Percentiles rank a stretch among this genome's conserved stretches.
These are phyloP conservation scores for Elsinoe necatrix DNA, from an alignment of 2,329 filamentous ascomycete species.

Conservation along the genomic window DNA sequence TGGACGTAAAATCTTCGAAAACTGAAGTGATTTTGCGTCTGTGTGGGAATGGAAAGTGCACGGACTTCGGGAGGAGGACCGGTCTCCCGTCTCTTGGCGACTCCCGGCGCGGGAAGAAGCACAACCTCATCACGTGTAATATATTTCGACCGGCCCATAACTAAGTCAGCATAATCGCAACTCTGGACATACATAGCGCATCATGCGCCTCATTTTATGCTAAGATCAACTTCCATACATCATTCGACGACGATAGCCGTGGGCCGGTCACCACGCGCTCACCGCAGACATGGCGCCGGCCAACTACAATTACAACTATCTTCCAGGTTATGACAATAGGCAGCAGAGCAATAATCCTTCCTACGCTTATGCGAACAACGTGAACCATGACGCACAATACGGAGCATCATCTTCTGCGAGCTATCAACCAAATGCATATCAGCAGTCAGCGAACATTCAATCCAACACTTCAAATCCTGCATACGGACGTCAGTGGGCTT, in stretches of 20 bases:
- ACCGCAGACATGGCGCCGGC: not conserved
- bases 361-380: not conserved
- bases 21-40: conserved; percentile 14
- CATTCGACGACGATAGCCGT: not conserved
- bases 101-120: not conserved
- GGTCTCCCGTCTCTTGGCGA: not conserved
- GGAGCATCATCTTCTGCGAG: not conserved
- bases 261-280: not conserved
- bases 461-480: not conserved
- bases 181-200: not conserved
- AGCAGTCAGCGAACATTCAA: conserved; percentile 11
- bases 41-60: conserved; percentile 10
- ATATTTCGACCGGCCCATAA: not conserved
- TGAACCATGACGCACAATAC: conserved; percentile 11
- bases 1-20: conserved; percentile 17
- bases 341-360: not conserved
- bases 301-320: conserved; percentile 1
- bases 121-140: not conserved
- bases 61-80: not conserved
- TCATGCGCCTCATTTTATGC: not conserved
- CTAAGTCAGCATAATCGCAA: not conserved
- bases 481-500: conserved; percentile 12
- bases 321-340: not conserved
- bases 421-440: conserved; percentile 12
- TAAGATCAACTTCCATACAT: not conserved